phyloP scores from a whole-genome alignment of 257 asterid genomes.

The Plectranthus barbatus region DNA sequence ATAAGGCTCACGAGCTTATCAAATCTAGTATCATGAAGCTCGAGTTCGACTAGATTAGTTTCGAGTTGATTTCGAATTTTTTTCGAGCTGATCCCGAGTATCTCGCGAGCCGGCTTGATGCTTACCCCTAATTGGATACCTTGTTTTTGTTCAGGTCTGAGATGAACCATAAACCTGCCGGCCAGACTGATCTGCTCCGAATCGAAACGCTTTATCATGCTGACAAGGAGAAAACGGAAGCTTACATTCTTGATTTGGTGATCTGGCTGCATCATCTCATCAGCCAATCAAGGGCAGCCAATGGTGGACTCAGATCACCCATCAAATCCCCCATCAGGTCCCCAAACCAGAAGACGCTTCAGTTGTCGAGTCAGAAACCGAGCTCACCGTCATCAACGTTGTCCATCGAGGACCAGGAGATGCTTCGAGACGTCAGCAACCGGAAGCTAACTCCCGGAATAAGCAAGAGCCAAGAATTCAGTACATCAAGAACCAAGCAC shows the following conservation, averaged over 20 bases:
- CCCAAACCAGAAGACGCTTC: constrained; percentile 61
- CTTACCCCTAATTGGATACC: too few relatives aligned
- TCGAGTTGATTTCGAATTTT: too few relatives aligned
- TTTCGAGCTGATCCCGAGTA: too few relatives aligned
- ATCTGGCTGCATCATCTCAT: constrained; percentile 83
- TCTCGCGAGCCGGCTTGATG: too few relatives aligned
- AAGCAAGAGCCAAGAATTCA: constrained; percentile 89
- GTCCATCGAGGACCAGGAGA: constrained; percentile 73
- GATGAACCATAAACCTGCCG: constrained; percentile 47
- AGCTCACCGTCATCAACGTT: constrained; percentile 51
- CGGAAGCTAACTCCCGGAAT: constrained; percentile 75
- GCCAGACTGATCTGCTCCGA: constrained; percentile 55
- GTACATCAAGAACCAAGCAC: constrained; percentile 51
- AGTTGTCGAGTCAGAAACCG: constrained; percentile 32
- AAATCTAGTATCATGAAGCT: too few relatives aligned
- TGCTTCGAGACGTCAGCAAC: constrained; percentile 70
- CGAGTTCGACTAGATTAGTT: too few relatives aligned
- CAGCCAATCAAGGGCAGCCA: constrained; percentile 50
- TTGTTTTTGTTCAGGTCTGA: constrained; percentile 43
- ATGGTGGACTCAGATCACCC: constrained; percentile 55
- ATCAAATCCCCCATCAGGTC: constrained; percentile 67
- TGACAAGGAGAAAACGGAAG: constrained; percentile 72
- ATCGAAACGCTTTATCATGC: constrained; percentile 84
- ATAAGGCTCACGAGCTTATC: too few relatives aligned
- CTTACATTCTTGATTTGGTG: constrained; percentile 70